Conservation (phyloP, 768 basidiomycete species). For the Lanmaoa pseudosensibilis region DNA sequence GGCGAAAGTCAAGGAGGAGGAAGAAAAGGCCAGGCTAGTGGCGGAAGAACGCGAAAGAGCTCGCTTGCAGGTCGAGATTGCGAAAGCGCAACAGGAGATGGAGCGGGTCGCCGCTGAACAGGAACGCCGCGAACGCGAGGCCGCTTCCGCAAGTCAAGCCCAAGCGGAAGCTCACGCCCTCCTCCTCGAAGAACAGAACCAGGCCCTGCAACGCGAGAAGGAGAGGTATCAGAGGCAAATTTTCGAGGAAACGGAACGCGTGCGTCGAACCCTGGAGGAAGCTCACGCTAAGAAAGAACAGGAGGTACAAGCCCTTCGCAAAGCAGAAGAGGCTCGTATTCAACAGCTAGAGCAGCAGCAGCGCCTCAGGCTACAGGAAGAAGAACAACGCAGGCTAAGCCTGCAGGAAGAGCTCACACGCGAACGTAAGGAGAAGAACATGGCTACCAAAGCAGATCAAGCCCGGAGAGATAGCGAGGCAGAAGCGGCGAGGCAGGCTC, state of each 20-base stretch:
- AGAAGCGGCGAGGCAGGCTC: slow-evolving; percentile 15
- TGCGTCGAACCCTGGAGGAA: slow-evolving; percentile 26
- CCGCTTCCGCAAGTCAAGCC: slow-evolving; percentile 22
- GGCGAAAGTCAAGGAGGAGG: slow-evolving; percentile 24
- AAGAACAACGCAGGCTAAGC: slow-evolving; percentile 25
- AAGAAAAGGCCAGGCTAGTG: slow-evolving; percentile 21
- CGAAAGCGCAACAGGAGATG: slow-evolving; percentile 27
- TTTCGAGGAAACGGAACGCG: slow-evolving; percentile 27
- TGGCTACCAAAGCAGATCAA: slow-evolving; percentile 17
- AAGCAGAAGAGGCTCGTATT: slow-evolving; percentile 28
- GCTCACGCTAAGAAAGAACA: slow-evolving; percentile 27
- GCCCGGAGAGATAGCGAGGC: slow-evolving; percentile 21
- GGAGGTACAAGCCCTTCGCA: slow-evolving; percentile 17
- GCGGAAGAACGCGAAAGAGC: slow-evolving; percentile 31
- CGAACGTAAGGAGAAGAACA: slow-evolving; percentile 21
- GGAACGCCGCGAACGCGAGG: slow-evolving; percentile 28
- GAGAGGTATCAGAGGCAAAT: slow-evolving; percentile 26
- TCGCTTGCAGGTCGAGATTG: slow-evolving; percentile 31
- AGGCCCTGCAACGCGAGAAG: slow-evolving; percentile 24
- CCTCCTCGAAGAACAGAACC: slow-evolving; percentile 25
- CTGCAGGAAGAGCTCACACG: slow-evolving; percentile 30
- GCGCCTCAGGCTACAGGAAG: slow-evolving; percentile 29
- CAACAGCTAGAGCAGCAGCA: slow-evolving; percentile 29
- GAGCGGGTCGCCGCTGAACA: slow-evolving; percentile 25
- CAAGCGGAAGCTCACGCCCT: slow-evolving; percentile 27